A percentile compares a stretch with the other conserved stretches of the same genome.
Evolutionary conservation across 2,329 filamentous ascomycete genomes (phyloP).

Genomic region (Penicillium sp.): DNA sequence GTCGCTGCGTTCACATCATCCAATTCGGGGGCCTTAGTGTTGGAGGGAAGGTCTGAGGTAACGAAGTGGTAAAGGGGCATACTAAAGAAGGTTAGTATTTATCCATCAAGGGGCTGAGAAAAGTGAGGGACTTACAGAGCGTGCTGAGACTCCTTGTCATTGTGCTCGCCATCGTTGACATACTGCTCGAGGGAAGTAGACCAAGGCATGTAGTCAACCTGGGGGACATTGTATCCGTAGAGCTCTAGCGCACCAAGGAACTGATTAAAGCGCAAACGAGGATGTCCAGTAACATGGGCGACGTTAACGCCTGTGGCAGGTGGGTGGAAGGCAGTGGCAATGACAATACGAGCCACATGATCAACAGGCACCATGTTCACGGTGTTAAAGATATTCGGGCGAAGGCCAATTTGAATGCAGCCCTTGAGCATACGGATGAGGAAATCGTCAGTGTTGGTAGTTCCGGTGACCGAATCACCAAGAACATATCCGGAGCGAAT

Average conservation of each 20-base stretch:
- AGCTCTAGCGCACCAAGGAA: slow-evolving; percentile 67
- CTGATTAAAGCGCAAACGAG: slow-evolving; percentile 72
- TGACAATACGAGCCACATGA: slow-evolving; percentile 77
- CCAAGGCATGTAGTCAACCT: slow-evolving; percentile 68
- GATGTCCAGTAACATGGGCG: slow-evolving; percentile 75
- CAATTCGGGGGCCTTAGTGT: slow-evolving; percentile 69
- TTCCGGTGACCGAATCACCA: slow-evolving; percentile 67
- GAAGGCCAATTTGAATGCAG: slow-evolving; percentile 71
- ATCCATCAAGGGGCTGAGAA: background rate
- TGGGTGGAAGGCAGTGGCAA: slow-evolving; percentile 68
- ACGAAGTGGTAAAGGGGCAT: slow-evolving; percentile 74
- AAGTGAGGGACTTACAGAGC: slow-evolving; percentile 52
- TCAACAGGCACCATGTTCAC: slow-evolving; percentile 86
- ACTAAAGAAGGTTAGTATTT: slow-evolving; percentile 23
- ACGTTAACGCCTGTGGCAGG: slow-evolving; percentile 58
- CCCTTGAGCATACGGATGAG: slow-evolving; percentile 82
- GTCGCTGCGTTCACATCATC: slow-evolving; percentile 67
- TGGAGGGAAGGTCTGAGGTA: slow-evolving; percentile 65
- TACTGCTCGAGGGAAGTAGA: slow-evolving; percentile 64
- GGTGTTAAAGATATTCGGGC: slow-evolving; percentile 78
- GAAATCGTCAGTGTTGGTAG: slow-evolving; percentile 82
- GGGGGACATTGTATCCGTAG: slow-evolving; percentile 70
- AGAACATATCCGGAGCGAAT: slow-evolving; percentile 83
- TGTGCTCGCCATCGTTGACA: slow-evolving; percentile 56
- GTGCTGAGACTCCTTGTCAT: slow-evolving; percentile 61